Base-by-base conservation (phyloP, 495 filamentous ascomycete species). In the Tuber indicum region DNA sequence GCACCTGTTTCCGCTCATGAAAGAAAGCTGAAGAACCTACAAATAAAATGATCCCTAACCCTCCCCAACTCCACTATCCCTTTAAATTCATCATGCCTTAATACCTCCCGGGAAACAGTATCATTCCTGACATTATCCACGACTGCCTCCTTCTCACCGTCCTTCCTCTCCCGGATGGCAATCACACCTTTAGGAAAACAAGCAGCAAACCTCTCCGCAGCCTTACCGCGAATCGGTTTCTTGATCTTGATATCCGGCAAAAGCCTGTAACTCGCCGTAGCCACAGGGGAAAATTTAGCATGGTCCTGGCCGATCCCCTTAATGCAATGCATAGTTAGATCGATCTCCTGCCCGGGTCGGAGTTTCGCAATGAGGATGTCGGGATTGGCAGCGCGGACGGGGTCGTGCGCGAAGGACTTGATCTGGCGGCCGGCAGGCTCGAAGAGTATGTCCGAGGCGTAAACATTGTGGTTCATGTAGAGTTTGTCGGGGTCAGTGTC, bases 241-340 rank as follows among this genome's bases (percentile, higher is more conserved):
- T 86, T 83, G 81, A 98, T 98, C 32, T 88, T 87, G 82, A 99
- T 98, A 71, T 90, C 89, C 2, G 96, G 96, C 79, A 99, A 83
- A 14, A 99, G 87, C 26, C 96, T 89, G 86, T 99, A 99, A 58
- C 91, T 91, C 14, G 96, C 95, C 0, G 96, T 97, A 7, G 95
- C 94, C 32, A 99, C 96, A 43, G 96, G 96, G 1, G 93, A 97
- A 87, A 95, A 99, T 84, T 99, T 99, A 71, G 96, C 92, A 85
- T 99, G 96, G 86, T 98, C 96, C 75, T 90, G 91, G 23, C 96
- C 96, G 74, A 96, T 91, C 41, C 96, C 96, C 85, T 97, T 98
- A 85, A 95, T 89, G 85, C 92, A 93, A 86, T 97, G 94, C 88
- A 95, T 89, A 76, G 91, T 89, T 75, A 97, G 84, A 75, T 92